Percentiles rank a stretch among this genome's conserved stretches.
phyloP scores from a whole-genome alignment of 805 yeast genomes.

The Kodamaea restingae region DNA sequence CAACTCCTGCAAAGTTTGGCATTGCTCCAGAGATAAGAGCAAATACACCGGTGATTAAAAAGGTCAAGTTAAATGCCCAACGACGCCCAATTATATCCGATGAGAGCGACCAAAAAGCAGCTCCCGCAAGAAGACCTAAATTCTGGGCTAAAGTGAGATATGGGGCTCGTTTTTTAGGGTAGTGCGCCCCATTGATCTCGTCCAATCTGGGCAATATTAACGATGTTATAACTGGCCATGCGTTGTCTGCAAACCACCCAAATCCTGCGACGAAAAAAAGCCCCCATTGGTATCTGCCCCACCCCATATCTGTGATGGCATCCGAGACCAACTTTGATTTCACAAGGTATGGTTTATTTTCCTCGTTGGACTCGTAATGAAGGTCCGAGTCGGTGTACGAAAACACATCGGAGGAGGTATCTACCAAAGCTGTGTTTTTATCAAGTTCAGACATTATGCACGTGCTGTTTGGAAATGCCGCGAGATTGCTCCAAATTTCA shows the following conservation, averaged over 20 bases:
- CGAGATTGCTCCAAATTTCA: too few relatives aligned
- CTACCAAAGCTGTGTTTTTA: conserved; percentile 1
- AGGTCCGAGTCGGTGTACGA: conserved; percentile 6
- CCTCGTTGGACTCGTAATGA: conserved; percentile 10
- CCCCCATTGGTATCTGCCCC: conserved; percentile 24
- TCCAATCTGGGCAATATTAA: conserved; percentile 28
- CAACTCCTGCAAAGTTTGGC: conserved; percentile 21
- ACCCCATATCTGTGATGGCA: conserved; percentile 37
- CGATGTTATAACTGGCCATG: conserved; percentile 37
- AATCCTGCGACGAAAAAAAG: conserved; percentile 24
- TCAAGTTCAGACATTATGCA: background rate
- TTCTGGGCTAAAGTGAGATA: conserved; percentile 38
- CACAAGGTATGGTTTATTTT: conserved; percentile 12
- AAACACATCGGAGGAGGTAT: conserved; percentile 5
- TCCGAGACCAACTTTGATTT: conserved; percentile 32
- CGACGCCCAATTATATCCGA: conserved; percentile 23
- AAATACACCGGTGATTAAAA: conserved; percentile 22
- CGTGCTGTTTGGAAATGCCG: too few relatives aligned
- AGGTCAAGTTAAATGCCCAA: conserved; percentile 25
- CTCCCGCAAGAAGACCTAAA: conserved; percentile 24
- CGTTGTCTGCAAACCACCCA: conserved; percentile 37
- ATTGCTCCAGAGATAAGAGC: conserved; percentile 20
- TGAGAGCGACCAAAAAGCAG: conserved; percentile 21
- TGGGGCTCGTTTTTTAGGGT: conserved; percentile 30
- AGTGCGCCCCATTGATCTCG: conserved; percentile 35